Evolutionary conservation across 2,329 filamentous ascomycete species (phyloP).

Genomic region (Aspergillus glaucus): DNA sequence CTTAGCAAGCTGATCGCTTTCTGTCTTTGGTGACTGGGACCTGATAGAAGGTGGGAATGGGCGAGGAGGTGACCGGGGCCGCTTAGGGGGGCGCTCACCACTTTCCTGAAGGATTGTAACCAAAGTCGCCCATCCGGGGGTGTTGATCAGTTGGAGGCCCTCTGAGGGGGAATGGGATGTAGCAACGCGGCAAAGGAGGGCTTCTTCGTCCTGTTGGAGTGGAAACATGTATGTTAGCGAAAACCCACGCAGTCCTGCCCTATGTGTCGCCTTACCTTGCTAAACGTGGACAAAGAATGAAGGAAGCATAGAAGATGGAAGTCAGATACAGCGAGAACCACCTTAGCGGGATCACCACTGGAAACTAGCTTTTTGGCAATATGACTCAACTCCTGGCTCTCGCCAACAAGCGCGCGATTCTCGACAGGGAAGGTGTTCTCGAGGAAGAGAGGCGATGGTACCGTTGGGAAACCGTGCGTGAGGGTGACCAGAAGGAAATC

Average conservation of each 20-base stretch:
- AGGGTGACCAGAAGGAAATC: slow-evolving; percentile 94
- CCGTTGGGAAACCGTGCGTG: slow-evolving; percentile 89
- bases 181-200: slow-evolving; percentile 77
- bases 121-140: slow-evolving; percentile 88
- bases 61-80: slow-evolving; percentile 37
- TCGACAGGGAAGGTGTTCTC: slow-evolving; percentile 74
- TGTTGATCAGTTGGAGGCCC: slow-evolving; percentile 75
- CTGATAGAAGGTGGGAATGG: slow-evolving; percentile 23
- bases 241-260: slow-evolving; percentile 6
- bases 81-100: slow-evolving; percentile 92
- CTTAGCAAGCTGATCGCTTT: slow-evolving; percentile 58
- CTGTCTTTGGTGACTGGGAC: slow-evolving; percentile 38
- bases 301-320: slow-evolving; percentile 93
- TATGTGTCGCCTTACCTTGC: slow-evolving; percentile 58
- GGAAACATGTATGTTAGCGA: neutral
- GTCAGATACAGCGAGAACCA: slow-evolving; percentile 70
- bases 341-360: slow-evolving; percentile 55
- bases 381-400: slow-evolving; percentile 70
- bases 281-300: slow-evolving; percentile 70
- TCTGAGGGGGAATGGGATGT: slow-evolving; percentile 74
- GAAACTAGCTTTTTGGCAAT: slow-evolving; percentile 64
- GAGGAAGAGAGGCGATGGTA: slow-evolving; percentile 69
- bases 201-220: slow-evolving; percentile 70
- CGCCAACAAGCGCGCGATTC: slow-evolving; percentile 80
- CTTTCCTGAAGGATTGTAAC: slow-evolving; percentile 90